phyloP scores from a whole-genome alignment of 2,329 filamentous ascomycete genomes.

The Sclerotinia trifoliorum region DNA sequence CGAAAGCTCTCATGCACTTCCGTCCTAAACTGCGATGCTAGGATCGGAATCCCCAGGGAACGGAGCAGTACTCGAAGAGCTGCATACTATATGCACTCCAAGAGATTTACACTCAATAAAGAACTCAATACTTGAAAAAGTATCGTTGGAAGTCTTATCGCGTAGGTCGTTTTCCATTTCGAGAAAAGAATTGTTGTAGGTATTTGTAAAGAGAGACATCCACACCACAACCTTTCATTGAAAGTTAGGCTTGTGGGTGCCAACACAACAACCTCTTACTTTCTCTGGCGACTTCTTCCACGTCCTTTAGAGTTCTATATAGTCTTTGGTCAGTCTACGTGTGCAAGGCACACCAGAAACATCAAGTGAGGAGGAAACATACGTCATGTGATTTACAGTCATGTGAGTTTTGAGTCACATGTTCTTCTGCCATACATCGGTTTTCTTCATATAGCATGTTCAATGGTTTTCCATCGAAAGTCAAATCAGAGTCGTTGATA shows the following conservation, averaged over 20 bases:
- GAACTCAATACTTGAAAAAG: not conserved
- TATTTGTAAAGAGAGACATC: not conserved
- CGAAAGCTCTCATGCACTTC: not conserved
- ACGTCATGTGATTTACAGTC: not conserved
- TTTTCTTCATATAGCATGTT: slow-evolving; percentile 39
- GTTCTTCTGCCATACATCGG: slow-evolving; percentile 28
- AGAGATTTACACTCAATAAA: too few relatives aligned
- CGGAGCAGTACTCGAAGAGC: not conserved
- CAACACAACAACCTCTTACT: not conserved
- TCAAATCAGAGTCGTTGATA: slow-evolving; percentile 37
- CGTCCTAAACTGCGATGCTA: not conserved
- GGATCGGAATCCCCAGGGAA: not conserved
- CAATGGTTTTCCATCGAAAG: slow-evolving; percentile 38
- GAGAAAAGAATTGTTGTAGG: not conserved
- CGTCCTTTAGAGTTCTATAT: slow-evolving; percentile 11
- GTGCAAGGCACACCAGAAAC: too few relatives aligned
- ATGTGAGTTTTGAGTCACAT: slow-evolving; percentile 17
- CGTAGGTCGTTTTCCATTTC: not conserved
- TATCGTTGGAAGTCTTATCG: not conserved
- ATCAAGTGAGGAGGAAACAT: not conserved
- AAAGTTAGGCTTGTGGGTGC: not conserved
- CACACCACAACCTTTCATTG: not conserved
- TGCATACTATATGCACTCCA: not conserved
- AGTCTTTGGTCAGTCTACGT: not conserved
- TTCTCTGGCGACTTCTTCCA: slow-evolving; percentile 18